Conservation (phyloP, 1,139 yeast species). For the Petasospora rhodanensis region DNA sequence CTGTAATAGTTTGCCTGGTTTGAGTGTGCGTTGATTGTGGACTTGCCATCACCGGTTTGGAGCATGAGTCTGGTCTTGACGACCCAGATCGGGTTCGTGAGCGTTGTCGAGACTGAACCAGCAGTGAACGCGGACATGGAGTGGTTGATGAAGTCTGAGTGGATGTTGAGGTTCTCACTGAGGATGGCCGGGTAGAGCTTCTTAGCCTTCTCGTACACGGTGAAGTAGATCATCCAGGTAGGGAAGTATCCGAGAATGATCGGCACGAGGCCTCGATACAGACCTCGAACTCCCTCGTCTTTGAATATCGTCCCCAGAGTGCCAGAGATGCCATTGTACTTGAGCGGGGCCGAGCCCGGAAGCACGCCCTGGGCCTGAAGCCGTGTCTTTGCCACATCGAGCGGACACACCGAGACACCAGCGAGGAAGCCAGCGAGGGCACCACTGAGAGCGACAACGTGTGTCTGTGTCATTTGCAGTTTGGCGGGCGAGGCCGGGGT, state of each 20-base stretch:
- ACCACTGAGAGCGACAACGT: slow-evolving; percentile 67
- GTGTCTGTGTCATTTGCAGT: slow-evolving; percentile 32
- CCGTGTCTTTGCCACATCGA: slow-evolving; percentile 91
- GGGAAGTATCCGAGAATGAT: slow-evolving; percentile 92
- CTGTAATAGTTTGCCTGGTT: slow-evolving; percentile 41
- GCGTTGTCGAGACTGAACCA: slow-evolving; percentile 80
- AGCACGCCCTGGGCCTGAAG: slow-evolving; percentile 82
- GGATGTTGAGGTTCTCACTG: slow-evolving; percentile 29
- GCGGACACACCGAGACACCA: slow-evolving; percentile 87
- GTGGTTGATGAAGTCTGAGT: slow-evolving; percentile 53
- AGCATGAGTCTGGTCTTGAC: slow-evolving; percentile 92
- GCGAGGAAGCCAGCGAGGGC: slow-evolving; percentile 90
- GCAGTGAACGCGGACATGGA: slow-evolving; percentile 84
- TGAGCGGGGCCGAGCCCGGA: slow-evolving; percentile 19
- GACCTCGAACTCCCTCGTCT: slow-evolving; percentile 80
- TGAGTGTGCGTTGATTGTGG: slow-evolving; percentile 22
- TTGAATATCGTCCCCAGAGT: slow-evolving; percentile 59
- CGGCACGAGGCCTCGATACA: slow-evolving; percentile 88
- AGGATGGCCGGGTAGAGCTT: slow-evolving; percentile 37
- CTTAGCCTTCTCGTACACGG: slow-evolving; percentile 81
- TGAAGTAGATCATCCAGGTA: slow-evolving; percentile 94
- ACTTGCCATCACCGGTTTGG: slow-evolving; percentile 55
- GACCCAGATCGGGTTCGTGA: slow-evolving; percentile 97
- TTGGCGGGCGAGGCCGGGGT: slow-evolving; percentile 2
- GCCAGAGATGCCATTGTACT: slow-evolving; percentile 53